phyloP scores from a whole-genome alignment of 2,329 filamentous ascomycete species.

The Coniochaeta sp. region DNA sequence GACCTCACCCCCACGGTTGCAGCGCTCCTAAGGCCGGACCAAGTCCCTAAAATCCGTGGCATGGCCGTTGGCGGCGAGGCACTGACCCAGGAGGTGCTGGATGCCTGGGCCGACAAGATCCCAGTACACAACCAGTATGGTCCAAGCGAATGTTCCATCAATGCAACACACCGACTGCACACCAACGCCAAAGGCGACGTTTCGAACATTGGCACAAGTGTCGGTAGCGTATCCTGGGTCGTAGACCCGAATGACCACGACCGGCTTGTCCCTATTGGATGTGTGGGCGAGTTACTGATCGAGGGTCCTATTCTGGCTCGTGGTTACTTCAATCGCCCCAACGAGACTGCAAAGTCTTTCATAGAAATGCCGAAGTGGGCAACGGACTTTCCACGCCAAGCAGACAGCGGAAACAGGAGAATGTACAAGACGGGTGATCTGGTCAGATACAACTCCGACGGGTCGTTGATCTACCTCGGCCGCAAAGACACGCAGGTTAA shows the following conservation, averaged over 20 bases:
- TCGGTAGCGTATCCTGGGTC: constrained; percentile 9
- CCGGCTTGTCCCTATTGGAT: constrained; percentile 12
- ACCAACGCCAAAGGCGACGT: constrained; percentile 5
- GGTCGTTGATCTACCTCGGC: constrained; percentile 29
- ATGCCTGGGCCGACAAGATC: constrained; percentile 10
- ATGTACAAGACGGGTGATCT: constrained; percentile 43
- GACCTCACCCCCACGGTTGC: constrained; percentile 6
- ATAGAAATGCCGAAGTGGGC: background rate
- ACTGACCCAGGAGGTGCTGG: background rate
- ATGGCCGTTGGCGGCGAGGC: constrained; percentile 4
- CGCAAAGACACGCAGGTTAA: constrained; percentile 21
- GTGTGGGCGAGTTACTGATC: constrained; percentile 16
- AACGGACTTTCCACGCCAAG: constrained; percentile 32
- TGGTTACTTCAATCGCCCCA: constrained; percentile 15
- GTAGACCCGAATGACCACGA: constrained; percentile 12
- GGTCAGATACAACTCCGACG: constrained; percentile 20
- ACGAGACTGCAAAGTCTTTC: constrained; percentile 11
- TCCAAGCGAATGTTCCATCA: constrained; percentile 13
- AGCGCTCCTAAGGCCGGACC: constrained; percentile 3
- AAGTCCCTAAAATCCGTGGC: constrained; percentile 4
- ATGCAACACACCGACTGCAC: constrained; percentile 10
- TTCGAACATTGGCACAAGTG: constrained; percentile 1
- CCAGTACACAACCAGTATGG: too few relatives aligned
- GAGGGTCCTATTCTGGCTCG: constrained; percentile 13
- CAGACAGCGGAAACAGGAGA: constrained; percentile 42